Evolutionary conservation across 2,329 filamentous ascomycete genomes (phyloP).

Genomic region (Exophiala alcalophila): DNA sequence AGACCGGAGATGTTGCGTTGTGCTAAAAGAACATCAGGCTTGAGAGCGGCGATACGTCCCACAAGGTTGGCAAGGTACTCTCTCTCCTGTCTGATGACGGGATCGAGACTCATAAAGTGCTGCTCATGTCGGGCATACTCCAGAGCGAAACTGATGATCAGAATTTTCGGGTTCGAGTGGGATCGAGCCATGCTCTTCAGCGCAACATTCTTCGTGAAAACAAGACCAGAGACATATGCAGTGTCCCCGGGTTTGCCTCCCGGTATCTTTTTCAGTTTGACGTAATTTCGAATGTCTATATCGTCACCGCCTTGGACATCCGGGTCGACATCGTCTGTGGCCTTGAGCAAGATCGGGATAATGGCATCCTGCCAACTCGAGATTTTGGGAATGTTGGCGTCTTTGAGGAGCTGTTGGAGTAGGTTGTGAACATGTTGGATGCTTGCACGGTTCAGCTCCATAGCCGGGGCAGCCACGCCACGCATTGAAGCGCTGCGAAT

Average conservation of each 20-base stretch:
- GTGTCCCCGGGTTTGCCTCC: constrained; percentile 88
- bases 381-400: constrained; percentile 68
- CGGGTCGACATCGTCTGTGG: constrained; percentile 90
- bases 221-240: constrained; percentile 91
- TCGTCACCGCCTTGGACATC: constrained; percentile 87
- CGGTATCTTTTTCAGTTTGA: constrained; percentile 94
- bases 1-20: constrained; percentile 90
- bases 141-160: constrained; percentile 91
- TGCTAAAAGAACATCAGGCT: constrained; percentile 82
- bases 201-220: constrained; percentile 95
- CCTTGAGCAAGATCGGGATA: constrained; percentile 82
- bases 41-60: constrained; percentile 80
- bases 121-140: constrained; percentile 91
- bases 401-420: constrained; percentile 76
- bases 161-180: constrained; percentile 77
- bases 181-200: constrained; percentile 93
- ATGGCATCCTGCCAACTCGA: constrained; percentile 85
- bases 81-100: constrained; percentile 92
- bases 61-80: constrained; percentile 92
- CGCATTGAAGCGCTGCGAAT: constrained; percentile 82
- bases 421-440: constrained; percentile 83
- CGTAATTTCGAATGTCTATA: constrained; percentile 96
- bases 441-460: constrained; percentile 84
- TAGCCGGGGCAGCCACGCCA: constrained; percentile 67
- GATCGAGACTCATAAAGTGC: constrained; percentile 97